Conservation (phyloP, 2,329 filamentous ascomycete genomes). For the Cordyceps javanica region DNA sequence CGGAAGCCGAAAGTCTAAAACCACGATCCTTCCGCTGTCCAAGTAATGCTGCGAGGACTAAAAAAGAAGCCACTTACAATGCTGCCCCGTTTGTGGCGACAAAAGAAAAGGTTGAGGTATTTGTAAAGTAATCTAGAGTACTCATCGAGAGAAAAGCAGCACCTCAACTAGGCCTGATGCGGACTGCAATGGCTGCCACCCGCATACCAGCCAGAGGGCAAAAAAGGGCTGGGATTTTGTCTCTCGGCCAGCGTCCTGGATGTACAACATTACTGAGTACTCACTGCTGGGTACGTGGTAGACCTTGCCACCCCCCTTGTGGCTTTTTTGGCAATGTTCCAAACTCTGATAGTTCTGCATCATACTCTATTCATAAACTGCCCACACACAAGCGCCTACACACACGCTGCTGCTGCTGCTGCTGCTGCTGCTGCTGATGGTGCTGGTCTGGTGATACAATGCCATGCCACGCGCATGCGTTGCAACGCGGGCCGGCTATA, state of each 20-base stretch:
- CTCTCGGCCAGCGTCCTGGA: neutral
- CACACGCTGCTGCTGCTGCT: too few relatives aligned
- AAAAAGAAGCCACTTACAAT: too few relatives aligned
- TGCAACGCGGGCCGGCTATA: neutral
- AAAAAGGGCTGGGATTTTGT: neutral
- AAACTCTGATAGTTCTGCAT: neutral
- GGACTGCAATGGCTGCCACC: neutral
- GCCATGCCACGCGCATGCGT: neutral
- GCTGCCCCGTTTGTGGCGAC: neutral
- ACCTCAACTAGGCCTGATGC: conserved; percentile 1
- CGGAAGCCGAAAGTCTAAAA: conserved; percentile 3
- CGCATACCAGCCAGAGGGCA: conserved; percentile 1
- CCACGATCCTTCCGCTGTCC: neutral
- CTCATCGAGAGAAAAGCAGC: neutral
- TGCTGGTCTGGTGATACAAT: neutral
- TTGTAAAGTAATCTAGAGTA: neutral
- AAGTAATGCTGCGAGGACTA: neutral
- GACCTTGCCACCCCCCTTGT: neutral
- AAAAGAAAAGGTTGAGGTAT: neutral
- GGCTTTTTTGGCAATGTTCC: neutral
- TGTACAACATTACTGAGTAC: too few relatives aligned
- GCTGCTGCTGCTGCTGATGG: too few relatives aligned
- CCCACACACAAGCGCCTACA: too few relatives aligned
- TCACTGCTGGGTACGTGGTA: too few relatives aligned
- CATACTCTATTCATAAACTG: too few relatives aligned